phyloP scores from a whole-genome alignment of 192 early-diverging fungal species.

The Lobosporangium transversale region DNA sequence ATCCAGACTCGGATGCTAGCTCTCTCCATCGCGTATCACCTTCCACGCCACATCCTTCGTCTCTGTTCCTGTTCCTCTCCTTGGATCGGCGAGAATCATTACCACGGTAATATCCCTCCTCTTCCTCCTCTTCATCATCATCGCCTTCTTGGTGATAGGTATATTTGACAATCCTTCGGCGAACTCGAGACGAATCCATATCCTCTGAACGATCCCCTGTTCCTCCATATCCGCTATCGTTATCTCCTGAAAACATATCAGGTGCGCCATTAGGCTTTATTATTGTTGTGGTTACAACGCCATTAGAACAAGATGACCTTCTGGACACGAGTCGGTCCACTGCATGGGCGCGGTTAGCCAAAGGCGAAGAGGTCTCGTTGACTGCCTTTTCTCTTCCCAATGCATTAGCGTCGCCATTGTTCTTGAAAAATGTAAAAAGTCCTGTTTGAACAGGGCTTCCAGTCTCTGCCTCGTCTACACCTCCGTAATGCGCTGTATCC shows the following conservation, averaged over 20 bases:
- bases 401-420: neutral
- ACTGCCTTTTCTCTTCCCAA: neutral
- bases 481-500: constrained; percentile 27
- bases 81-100: constrained; percentile 5
- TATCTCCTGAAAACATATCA: constrained; percentile 14
- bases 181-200: neutral
- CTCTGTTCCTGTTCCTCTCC: neutral
- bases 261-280: neutral
- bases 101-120: neutral
- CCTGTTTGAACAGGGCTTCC: constrained; percentile 21
- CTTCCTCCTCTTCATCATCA: constrained; percentile 3
- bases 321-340: constrained; percentile 8
- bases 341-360: constrained; percentile 1
- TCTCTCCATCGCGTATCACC: constrained; percentile 23
- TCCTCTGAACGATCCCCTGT: constrained; percentile 5
- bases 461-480: constrained; percentile 34
- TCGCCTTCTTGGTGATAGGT: constrained; percentile 31
- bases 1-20: constrained; percentile 12
- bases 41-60: constrained; percentile 6
- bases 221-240: constrained; percentile 42
- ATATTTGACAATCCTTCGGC: constrained; percentile 47
- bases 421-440: constrained; percentile 27
- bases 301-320: neutral
- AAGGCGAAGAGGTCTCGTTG: neutral
- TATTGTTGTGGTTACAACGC: neutral